Evolutionary conservation across 2,329 filamentous ascomycete species (phyloP).

Genomic region (Ophiostoma quercus): DNA sequence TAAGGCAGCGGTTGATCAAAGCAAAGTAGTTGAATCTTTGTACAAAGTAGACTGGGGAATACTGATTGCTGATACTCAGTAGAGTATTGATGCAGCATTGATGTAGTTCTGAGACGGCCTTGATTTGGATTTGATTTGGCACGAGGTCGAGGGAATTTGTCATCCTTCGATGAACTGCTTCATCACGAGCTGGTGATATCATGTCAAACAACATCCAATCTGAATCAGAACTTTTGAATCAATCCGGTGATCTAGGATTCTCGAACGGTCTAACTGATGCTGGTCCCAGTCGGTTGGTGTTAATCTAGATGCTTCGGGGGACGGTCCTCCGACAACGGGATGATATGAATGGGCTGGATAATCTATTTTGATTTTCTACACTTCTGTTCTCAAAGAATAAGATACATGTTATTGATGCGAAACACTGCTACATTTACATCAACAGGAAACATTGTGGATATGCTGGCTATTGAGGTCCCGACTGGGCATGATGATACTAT

Average conservation of each 20-base stretch:
- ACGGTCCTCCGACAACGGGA: neutral
- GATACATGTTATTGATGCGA: neutral
- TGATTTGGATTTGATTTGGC: too few species aligned
- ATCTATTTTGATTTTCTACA: neutral
- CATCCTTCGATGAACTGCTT: too few species aligned
- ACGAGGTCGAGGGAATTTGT: too few species aligned
- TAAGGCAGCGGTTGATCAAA: constrained; percentile 13
- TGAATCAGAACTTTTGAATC: too few species aligned
- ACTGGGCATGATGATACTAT: neutral
- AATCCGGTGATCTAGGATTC: too few species aligned
- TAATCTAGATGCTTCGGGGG: neutral
- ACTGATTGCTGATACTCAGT: too few species aligned
- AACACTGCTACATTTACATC: neutral
- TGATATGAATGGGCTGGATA: neutral
- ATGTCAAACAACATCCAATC: too few species aligned
- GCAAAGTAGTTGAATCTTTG: neutral
- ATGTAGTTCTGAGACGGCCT: neutral
- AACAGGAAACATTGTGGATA: neutral
- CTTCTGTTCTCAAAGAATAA: too few species aligned
- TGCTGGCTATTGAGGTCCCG: too few species aligned
- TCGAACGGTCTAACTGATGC: too few species aligned
- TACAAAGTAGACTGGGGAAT: neutral
- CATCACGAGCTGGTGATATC: too few species aligned
- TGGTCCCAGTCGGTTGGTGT: too few species aligned
- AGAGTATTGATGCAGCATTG: neutral